Base-by-base conservation (phyloP, 169 alveolate species). In the Condylostoma magnum region DNA sequence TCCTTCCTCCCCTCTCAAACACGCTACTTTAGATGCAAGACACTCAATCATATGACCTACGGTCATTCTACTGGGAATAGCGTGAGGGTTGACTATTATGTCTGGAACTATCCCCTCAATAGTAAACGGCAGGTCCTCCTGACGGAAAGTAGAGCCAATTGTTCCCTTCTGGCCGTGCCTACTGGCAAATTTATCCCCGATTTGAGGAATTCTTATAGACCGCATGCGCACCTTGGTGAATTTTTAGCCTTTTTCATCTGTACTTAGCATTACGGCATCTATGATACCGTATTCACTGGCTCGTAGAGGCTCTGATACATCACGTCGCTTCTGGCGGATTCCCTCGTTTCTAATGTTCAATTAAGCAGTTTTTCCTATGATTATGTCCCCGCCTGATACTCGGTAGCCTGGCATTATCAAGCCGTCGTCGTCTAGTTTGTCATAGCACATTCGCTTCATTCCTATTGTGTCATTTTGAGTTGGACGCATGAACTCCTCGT, bases 11-110 rank as follows among this genome's bases (percentile, higher is more conserved):
- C 99, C 99, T 66, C 92, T 95, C 31, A 97, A 85, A 18, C 99
- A 95, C 0, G 99, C 98, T 15, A 96, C 98, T 87, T 98, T 99
- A 15, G 99, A 97, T 34, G 87, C 84, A 36, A 99, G 87, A 74
- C 99, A 97, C 89, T 99, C 99, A 48, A 99, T 98, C 90, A 99
- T 89, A 89, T 99, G 99, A 2, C 99, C 99, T 66, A 99, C 97
- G 6, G 99, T 99, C 99, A 99, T 99, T 50, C 99, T 98, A 38
- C 99, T 96, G 15, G 99, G 99, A 56, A 99, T 98, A 70, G 99
- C 99, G 79, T 99, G 99, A 12, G 99, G 99, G 82, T 98, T 98
- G 92, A 97, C 96, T 36, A 97, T 97, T 30, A 99, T 91, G 84
- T 99, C 99, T 27, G 99, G 99, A 15, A 88, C 90, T n/a, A 98